These are phyloP conservation scores for Trichosporon coremiiforme DNA, from an alignment of 1,284 basidiomycete genomes.

Conservation along the genomic window DNA sequence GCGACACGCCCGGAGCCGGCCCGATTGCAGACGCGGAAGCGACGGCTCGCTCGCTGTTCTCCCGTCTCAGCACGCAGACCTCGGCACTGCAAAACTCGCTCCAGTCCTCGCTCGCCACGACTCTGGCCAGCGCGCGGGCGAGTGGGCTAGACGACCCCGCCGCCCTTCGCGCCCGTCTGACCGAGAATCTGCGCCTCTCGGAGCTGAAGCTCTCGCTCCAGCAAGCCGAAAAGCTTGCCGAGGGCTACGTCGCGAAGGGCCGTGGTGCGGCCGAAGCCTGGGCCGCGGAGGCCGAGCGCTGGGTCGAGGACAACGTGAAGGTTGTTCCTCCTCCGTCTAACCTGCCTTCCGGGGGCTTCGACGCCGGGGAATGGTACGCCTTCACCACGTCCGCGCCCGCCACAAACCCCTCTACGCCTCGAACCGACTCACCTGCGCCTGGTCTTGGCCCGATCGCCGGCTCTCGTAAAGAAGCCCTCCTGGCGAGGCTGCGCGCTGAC, in stretches of 20 bases:
- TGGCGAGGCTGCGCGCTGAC: constrained; percentile 73
- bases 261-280: constrained; percentile 65
- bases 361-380: constrained; percentile 80
- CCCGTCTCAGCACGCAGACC: constrained; percentile 43
- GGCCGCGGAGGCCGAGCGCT: constrained; percentile 71
- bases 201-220: constrained; percentile 58
- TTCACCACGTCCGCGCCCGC: constrained; percentile 42
- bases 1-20: not conserved
- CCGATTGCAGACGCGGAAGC: constrained; percentile 31
- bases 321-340: constrained; percentile 76
- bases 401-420: not conserved
- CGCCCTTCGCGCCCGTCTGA: constrained; percentile 64
- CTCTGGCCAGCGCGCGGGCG: constrained; percentile 65
- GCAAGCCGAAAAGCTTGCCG: constrained; percentile 79
- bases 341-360: constrained; percentile 65
- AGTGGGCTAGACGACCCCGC: constrained; percentile 48
- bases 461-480: constrained; percentile 69
- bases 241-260: constrained; percentile 66
- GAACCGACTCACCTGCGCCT: not conserved
- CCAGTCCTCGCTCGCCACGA: constrained; percentile 62
- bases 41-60: constrained; percentile 39
- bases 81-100: constrained; percentile 54
- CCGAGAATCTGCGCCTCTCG: constrained; percentile 65
- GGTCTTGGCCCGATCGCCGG: constrained; percentile 52
- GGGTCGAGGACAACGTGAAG: constrained; percentile 68